These are phyloP conservation scores for Bromus sterilis DNA, from an alignment of 176 grass and related monocot species.

Conservation along the genomic window DNA sequence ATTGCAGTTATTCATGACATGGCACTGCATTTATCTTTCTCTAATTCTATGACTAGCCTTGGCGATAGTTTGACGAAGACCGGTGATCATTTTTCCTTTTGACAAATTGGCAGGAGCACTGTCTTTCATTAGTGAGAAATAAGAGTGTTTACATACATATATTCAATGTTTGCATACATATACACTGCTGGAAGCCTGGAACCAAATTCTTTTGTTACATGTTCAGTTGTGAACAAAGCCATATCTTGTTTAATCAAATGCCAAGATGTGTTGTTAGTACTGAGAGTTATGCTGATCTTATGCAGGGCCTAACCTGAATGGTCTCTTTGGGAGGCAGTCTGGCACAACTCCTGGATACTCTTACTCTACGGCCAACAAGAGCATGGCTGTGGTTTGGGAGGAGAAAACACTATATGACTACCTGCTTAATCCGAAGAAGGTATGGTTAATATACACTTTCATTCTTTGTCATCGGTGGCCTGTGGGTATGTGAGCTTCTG, in stretches of 20 bases:
- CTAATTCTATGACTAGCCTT: background rate
- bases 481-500: background rate
- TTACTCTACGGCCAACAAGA: slow-evolving; percentile 83
- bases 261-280: background rate
- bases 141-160: background rate
- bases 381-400: slow-evolving; percentile 83
- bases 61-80: background rate
- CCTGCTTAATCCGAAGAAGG: slow-evolving; percentile 90
- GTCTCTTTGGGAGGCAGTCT: slow-evolving; percentile 88
- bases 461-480: background rate
- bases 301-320: slow-evolving; percentile 85
- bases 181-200: background rate
- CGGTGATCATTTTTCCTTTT: background rate
- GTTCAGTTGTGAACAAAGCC: background rate
- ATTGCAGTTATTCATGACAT: background rate
- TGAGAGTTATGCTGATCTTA: background rate
- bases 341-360: slow-evolving; percentile 76
- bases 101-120: background rate
- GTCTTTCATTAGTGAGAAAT: background rate
- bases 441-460: background rate
- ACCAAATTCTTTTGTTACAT: background rate
- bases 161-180: background rate
- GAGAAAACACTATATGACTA: slow-evolving; percentile 82
- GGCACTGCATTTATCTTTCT: background rate
- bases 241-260: background rate